Evolutionary conservation across 2,329 filamentous ascomycete species (phyloP).

Genomic region (Diaporthe eres): DNA sequence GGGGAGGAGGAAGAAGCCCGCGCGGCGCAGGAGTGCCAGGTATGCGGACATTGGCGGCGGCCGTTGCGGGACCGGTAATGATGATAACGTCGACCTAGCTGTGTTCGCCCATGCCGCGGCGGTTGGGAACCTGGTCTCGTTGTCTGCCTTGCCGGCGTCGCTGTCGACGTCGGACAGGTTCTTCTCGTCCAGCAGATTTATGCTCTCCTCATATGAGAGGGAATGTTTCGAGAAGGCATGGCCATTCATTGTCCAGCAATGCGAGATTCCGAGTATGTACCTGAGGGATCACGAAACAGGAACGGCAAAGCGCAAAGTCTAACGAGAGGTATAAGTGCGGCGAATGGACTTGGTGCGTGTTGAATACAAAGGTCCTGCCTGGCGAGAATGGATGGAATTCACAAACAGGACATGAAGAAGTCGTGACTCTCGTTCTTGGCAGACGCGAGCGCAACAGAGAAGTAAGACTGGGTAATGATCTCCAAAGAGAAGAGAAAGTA

Average conservation of each 20-base stretch:
- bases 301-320: slow-evolving; percentile 30
- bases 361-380: slow-evolving; percentile 27
- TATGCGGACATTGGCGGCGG: slow-evolving; percentile 36
- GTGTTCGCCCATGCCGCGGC: slow-evolving; percentile 52
- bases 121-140: slow-evolving; percentile 52
- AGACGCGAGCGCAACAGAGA: slow-evolving; percentile 19
- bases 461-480: slow-evolving; percentile 5
- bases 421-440: slow-evolving; percentile 27
- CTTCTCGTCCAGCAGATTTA: slow-evolving; percentile 60
- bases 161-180: slow-evolving; percentile 60
- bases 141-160: slow-evolving; percentile 55
- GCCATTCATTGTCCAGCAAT: slow-evolving; percentile 58
- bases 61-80: slow-evolving; percentile 52
- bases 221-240: slow-evolving; percentile 53
- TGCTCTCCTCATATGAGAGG: slow-evolving; percentile 59
- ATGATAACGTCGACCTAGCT: slow-evolving; percentile 43
- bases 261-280: slow-evolving; percentile 32
- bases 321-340: slow-evolving; percentile 17
- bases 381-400: slow-evolving; percentile 14
- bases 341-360: neutral
- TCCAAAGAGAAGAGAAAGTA: slow-evolving; percentile 5
- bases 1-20: slow-evolving; percentile 64
- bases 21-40: slow-evolving; percentile 53
- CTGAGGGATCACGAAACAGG: slow-evolving; percentile 28
- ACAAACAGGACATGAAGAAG: slow-evolving; percentile 11